Evolutionary conservation across 208 protist species (phyloP).

Genomic region (Leptomonas pyrrhocoris): DNA sequence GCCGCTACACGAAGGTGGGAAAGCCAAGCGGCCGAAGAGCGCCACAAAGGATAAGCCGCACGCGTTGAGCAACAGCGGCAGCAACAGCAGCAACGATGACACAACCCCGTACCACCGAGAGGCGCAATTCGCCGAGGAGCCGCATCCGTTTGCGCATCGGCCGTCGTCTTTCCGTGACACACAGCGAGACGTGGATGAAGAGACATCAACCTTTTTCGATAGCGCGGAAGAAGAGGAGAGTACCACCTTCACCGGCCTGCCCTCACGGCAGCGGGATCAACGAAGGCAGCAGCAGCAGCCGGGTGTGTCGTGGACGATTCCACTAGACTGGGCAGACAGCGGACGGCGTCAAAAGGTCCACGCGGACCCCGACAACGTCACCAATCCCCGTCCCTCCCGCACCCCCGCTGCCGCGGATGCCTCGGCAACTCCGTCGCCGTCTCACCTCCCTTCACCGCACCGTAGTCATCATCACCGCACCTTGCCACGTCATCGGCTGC

Average conservation of each 20-base stretch:
- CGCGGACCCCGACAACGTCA: neutral
- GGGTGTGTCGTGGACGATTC: slow-evolving; percentile 26
- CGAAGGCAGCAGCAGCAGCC: slow-evolving; percentile 4
- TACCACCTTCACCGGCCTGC: no score
- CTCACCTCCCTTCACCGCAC: neutral
- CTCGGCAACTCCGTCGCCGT: neutral
- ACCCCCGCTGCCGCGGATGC: neutral
- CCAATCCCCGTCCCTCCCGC: neutral
- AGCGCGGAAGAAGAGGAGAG: neutral
- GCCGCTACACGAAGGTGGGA: neutral
- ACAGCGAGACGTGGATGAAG: neutral
- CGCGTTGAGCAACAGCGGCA: neutral
- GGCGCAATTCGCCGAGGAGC: neutral
- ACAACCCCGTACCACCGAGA: slow-evolving; percentile 2
- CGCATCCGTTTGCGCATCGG: neutral
- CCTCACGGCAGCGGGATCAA: neutral
- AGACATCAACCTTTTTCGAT: neutral
- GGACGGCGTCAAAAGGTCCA: neutral
- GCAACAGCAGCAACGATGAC: neutral
- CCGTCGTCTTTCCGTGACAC: neutral
- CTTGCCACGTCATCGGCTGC: neutral
- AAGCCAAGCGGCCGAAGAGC: neutral
- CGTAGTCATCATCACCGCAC: neutral
- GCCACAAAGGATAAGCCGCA: neutral
- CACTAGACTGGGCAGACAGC: slow-evolving; percentile 8